phyloP scores from a whole-genome alignment of 805 yeast genomes.

The Spathaspora hagerdaliae region DNA sequence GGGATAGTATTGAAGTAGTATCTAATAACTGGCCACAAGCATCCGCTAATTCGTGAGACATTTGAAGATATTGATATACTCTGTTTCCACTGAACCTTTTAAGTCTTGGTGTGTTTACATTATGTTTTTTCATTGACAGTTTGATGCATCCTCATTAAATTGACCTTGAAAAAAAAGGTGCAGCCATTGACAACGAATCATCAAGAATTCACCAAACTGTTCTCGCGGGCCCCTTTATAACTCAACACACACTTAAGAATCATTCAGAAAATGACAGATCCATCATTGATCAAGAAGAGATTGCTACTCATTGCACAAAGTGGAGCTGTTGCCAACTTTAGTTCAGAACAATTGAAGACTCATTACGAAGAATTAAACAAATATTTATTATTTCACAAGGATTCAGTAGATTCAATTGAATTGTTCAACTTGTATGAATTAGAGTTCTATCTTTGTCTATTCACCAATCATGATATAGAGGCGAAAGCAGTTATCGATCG shows the following conservation, averaged over 20 bases:
- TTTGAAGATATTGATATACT: background rate
- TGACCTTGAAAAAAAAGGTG: too few relatives aligned
- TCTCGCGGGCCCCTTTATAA: too few relatives aligned
- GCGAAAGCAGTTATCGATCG: conserved; percentile 66
- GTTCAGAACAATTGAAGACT: conserved; percentile 41
- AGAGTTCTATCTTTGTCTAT: conserved; percentile 61
- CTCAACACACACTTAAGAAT: too few relatives aligned
- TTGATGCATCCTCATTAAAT: too few relatives aligned
- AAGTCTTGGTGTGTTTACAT: too few relatives aligned
- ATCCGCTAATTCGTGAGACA: conserved; percentile 14
- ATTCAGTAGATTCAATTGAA: conserved; percentile 41
- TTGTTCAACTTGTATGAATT: conserved; percentile 61
- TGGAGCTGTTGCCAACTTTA: conserved; percentile 46
- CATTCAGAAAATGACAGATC: background rate
- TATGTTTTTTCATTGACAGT: too few relatives aligned
- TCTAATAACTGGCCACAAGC: conserved; percentile 22
- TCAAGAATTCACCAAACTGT: too few relatives aligned
- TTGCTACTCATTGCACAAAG: conserved; percentile 48
- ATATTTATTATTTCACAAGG: conserved; percentile 26
- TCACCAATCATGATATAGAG: conserved; percentile 60
- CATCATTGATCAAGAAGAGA: conserved; percentile 32
- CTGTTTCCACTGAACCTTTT: background rate
- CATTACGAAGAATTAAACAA: conserved; percentile 38
- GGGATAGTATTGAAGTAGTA: conserved; percentile 21
- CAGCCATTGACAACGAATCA: too few relatives aligned